Conservation (phyloP, 2,329 filamentous ascomycete species). For the Microdochium bolleyi region DNA sequence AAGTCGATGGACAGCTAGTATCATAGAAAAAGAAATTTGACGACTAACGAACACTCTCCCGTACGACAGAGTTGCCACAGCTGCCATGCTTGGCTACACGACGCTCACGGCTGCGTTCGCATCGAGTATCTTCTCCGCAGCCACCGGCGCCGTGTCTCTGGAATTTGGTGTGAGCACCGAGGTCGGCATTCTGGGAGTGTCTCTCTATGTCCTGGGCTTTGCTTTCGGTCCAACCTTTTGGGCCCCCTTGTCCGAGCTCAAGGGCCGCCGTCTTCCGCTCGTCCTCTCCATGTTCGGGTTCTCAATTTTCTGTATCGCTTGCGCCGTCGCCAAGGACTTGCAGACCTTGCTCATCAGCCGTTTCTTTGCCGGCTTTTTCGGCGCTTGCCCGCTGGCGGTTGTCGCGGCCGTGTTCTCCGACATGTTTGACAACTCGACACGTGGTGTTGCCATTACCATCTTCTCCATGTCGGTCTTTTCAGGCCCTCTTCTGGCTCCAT, state of each 20-base stretch:
- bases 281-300: constrained; percentile 60
- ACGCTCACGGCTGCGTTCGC: constrained; percentile 66
- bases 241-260: constrained; percentile 66
- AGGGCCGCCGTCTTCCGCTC: constrained; percentile 56
- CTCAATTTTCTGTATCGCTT: constrained; percentile 57
- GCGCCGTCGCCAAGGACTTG: constrained; percentile 59
- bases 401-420: constrained; percentile 66
- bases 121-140: constrained; percentile 67
- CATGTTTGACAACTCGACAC: constrained; percentile 58
- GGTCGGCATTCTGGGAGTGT: constrained; percentile 57
- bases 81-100: constrained; percentile 63
- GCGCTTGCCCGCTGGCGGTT: constrained; percentile 59
- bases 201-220: constrained; percentile 63
- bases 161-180: constrained; percentile 54
- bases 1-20: constrained; percentile 22
- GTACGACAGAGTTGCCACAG: constrained; percentile 45
- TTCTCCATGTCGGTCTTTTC: constrained; percentile 58
- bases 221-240: constrained; percentile 57
- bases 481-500: constrained; percentile 59
- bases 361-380: constrained; percentile 68
- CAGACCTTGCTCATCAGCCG: constrained; percentile 63
- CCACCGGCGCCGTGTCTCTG: constrained; percentile 46
- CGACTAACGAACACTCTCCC: constrained; percentile 6
- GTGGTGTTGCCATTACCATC: constrained; percentile 49
- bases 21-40: constrained; percentile 4